Conservation (phyloP, 73 alveolate species). For the Symbiodinium pilosum region DNA sequence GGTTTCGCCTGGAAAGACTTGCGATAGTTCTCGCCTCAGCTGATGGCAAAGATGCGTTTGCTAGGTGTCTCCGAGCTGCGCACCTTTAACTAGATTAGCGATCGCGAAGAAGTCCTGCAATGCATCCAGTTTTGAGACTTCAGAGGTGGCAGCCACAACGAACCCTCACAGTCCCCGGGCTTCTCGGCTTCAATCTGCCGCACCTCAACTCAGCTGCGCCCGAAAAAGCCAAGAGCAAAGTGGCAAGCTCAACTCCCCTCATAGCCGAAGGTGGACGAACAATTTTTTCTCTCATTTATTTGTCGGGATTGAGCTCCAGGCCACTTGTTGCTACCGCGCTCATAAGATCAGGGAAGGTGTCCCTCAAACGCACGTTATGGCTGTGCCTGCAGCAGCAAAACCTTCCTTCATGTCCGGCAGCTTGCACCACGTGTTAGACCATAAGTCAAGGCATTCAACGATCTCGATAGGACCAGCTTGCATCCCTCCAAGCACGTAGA, state of each 20-base stretch:
- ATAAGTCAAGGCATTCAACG: constrained; percentile 33
- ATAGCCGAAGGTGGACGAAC: too few species aligned
- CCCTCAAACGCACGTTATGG: not conserved
- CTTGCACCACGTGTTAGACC: constrained; percentile 19
- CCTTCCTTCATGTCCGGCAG: constrained; percentile 23
- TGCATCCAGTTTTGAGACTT: not conserved
- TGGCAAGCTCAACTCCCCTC: too few species aligned
- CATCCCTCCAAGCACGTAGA: constrained; percentile 63
- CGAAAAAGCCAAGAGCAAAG: too few species aligned
- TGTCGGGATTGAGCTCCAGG: too few species aligned
- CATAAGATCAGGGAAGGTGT: too few species aligned
- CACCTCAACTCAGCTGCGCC: too few species aligned
- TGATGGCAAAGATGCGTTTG: not conserved
- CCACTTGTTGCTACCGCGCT: too few species aligned
- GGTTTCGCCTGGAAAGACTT: constrained; percentile 67
- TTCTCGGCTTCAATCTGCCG: constrained; percentile 57
- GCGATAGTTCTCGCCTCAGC: constrained; percentile 75
- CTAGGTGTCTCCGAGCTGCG: not conserved
- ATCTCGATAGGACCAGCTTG: constrained; percentile 42
- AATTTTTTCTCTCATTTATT: too few species aligned
- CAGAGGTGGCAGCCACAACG: not conserved
- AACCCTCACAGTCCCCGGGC: constrained; percentile 45
- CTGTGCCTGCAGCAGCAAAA: constrained; percentile 13
- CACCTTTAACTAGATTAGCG: constrained; percentile 68
- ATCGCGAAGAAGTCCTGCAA: constrained; percentile 77